Percentiles rank a stretch among this genome's conserved stretches.
Conservation (phyloP, 257 asterid genomes). For the Salvia miltiorrhiza region DNA sequence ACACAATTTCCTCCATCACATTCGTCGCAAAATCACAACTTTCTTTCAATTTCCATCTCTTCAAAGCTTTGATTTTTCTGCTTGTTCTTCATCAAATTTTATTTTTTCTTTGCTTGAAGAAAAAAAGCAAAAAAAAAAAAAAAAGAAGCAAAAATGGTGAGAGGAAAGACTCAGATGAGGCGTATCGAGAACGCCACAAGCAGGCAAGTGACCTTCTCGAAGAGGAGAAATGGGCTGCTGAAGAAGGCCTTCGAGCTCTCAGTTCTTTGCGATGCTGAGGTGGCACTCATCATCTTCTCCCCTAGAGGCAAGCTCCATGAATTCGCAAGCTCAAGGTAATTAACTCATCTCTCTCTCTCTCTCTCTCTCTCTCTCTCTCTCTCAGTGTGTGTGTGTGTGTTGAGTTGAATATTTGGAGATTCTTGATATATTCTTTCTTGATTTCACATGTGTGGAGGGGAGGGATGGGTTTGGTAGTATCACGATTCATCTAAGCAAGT, state of each 20-base stretch:
- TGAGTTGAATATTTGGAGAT: background rate
- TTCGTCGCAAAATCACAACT: background rate
- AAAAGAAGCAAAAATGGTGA: conserved; percentile 45
- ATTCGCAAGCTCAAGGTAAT: conserved; percentile 77
- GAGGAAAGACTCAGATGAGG: conserved; percentile 97
- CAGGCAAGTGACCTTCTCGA: conserved; percentile 92
- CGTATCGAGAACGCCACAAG: conserved; percentile 92
- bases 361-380: background rate
- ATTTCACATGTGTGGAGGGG: background rate
- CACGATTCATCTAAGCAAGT: background rate
- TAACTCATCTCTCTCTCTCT: background rate
- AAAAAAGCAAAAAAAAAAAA: no score
- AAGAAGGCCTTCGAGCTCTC: conserved; percentile 89
- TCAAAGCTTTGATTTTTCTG: background rate
- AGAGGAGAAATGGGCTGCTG: conserved; percentile 79
- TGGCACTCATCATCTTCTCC: conserved; percentile 72
- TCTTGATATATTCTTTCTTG: background rate
- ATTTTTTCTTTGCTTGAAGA: background rate
- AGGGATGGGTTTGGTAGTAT: conserved; percentile 3
- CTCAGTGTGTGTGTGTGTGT: background rate
- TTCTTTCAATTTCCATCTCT: background rate
- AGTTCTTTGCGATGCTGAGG: conserved; percentile 86
- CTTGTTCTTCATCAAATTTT: background rate
- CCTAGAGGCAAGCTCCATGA: conserved; percentile 85
- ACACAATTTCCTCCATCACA: background rate